A percentile compares a stretch with the other conserved stretches of the same genome.
Evolutionary conservation across 225 moss, liverwort and hornwort genomes (phyloP).

Genomic region (Pseudoscleropodium purum): DNA sequence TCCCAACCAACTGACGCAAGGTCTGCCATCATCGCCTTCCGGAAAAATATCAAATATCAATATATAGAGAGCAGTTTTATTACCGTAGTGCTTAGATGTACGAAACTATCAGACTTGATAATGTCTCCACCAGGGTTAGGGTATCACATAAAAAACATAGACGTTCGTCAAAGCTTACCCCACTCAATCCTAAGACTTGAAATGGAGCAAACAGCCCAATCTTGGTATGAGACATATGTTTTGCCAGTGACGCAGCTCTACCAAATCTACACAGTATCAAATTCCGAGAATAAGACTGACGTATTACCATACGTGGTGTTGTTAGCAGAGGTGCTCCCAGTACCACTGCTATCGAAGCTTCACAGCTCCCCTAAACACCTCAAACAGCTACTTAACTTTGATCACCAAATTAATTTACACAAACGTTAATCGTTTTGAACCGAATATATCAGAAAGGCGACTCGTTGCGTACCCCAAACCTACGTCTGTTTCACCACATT

Average conservation of each 20-base stretch:
- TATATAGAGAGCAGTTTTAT: background rate
- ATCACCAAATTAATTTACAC: background rate
- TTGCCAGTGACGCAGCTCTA: background rate
- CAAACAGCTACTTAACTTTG: background rate
- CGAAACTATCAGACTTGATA: background rate
- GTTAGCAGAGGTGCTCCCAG: background rate
- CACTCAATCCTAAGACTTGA: background rate
- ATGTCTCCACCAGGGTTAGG: background rate
- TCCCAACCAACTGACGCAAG: background rate
- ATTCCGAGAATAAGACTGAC: background rate
- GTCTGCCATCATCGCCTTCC: background rate
- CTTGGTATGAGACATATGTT: background rate
- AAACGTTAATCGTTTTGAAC: background rate
- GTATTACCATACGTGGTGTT: background rate
- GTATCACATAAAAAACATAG: background rate
- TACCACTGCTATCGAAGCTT: background rate
- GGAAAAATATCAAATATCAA: no score
- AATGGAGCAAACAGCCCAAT: background rate
- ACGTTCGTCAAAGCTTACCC: background rate
- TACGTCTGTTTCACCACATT: constrained; percentile 1
- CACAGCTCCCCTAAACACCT: background rate
- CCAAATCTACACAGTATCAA: background rate
- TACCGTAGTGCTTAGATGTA: background rate
- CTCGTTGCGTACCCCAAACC: background rate
- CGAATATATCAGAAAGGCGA: background rate